Percentiles rank a stretch among this genome's conserved stretches.
Evolutionary conservation across 768 basidiomycete species (phyloP).

Genomic region (Leccinum barrowsii): DNA sequence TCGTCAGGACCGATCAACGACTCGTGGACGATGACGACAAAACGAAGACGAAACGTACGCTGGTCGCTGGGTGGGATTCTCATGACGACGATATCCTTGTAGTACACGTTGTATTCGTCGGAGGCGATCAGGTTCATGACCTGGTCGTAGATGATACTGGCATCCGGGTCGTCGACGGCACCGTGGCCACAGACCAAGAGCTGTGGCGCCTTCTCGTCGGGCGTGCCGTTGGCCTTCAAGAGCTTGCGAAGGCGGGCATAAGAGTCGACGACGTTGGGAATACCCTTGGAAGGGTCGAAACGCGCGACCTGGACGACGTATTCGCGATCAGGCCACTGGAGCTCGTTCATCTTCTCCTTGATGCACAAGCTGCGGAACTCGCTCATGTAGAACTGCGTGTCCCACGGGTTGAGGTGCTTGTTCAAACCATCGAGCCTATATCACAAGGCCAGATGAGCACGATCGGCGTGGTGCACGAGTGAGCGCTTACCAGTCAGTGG

Average conservation of each 20-base stretch:
- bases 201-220: slow-evolving; percentile 61
- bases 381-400: slow-evolving; percentile 86
- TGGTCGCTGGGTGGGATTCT: slow-evolving; percentile 81
- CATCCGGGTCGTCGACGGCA: slow-evolving; percentile 93
- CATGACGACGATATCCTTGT: slow-evolving; percentile 72
- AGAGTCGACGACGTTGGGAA: slow-evolving; percentile 80
- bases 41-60: slow-evolving; percentile 42
- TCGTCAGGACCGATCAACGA: slow-evolving; percentile 7
- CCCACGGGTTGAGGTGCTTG: slow-evolving; percentile 81
- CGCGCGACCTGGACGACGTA: slow-evolving; percentile 93
- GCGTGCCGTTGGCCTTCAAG: slow-evolving; percentile 44
- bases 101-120: slow-evolving; percentile 48
- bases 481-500: slow-evolving; percentile 72
- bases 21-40: not conserved
- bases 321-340: slow-evolving; percentile 75
- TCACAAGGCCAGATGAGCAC: not conserved
- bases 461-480: slow-evolving; percentile 11
- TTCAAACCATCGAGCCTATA: slow-evolving; percentile 87
- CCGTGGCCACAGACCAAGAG: slow-evolving; percentile 86
- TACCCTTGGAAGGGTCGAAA: slow-evolving; percentile 88
- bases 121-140: slow-evolving; percentile 57
- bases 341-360: slow-evolving; percentile 78
- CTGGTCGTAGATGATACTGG: slow-evolving; percentile 86
- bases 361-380: slow-evolving; percentile 75
- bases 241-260: slow-evolving; percentile 79